phyloP scores from a whole-genome alignment of 306 rosid genomes.

The Malus fusca region DNA sequence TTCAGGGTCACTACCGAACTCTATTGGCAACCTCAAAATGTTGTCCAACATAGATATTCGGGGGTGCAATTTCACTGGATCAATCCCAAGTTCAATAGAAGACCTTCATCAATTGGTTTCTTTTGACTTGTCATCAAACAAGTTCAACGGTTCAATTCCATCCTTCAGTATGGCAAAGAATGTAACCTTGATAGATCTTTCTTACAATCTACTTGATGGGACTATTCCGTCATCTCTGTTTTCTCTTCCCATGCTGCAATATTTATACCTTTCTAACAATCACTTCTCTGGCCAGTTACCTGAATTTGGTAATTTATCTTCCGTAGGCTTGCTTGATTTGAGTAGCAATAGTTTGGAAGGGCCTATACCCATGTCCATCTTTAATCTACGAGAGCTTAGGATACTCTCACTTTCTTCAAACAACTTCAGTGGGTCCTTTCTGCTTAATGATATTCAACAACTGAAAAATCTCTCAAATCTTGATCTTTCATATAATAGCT shows the following conservation, averaged over 20 bases:
- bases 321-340: background rate
- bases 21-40: conserved; percentile 10
- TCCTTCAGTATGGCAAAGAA: background rate
- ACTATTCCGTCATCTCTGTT: conserved; percentile 11
- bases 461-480: conserved; percentile 16
- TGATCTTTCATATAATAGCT: conserved; percentile 38
- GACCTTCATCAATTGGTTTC: background rate
- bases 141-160: conserved; percentile 13
- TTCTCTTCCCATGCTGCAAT: conserved; percentile 8
- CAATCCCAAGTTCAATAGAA: background rate
- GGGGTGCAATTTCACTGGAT: conserved; percentile 1
- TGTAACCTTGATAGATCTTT: background rate
- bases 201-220: conserved; percentile 4
- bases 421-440: conserved; percentile 10
- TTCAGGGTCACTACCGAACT: background rate
- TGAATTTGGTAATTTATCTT: background rate
- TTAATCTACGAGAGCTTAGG: background rate
- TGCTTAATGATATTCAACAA: background rate
- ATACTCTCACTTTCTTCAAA: conserved; percentile 16
- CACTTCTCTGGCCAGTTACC: background rate
- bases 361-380: conserved; percentile 16
- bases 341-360: conserved; percentile 40
- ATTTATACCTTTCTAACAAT: background rate
- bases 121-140: background rate
- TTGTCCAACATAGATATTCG: background rate